Base-by-base conservation (phyloP, 768 basidiomycete genomes). In the Tulasnella sp. region DNA sequence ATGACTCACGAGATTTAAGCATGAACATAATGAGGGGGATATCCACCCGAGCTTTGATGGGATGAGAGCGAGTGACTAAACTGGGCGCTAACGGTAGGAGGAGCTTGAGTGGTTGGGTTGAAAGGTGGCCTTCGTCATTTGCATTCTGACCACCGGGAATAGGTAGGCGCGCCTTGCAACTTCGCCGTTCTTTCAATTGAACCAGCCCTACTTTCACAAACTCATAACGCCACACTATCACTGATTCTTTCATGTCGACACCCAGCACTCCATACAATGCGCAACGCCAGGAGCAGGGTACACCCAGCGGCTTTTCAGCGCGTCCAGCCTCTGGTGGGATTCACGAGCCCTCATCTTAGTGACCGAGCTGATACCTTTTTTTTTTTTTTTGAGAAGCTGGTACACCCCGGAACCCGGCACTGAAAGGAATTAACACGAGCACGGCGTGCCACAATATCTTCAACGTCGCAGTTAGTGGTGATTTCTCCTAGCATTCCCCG, bases 1-100 rank as follows among this genome's bases (percentile, higher is more conserved):
- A 11, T 24, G 7, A 68, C 70, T 55, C 51, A 72, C 71, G 56
- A 19, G 67, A 67, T 54, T 71, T 70, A 59, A 70, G 64, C 30
- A 71, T 68, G 59, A 69, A 69, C 68, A 70, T 69, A 56, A 21
- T 43, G 21, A 30, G 10, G 19, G 21, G 48, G 34, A 47, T 51
- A 59, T 50, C 34, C 24, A 4, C 5, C n/a, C 10, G 9, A 24
- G 9, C 34, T 26, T 27, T 8, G 27, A 29, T 21, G n/a, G 17
- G 49, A 34, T 30, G 38, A 42, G 49, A 11, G 13, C 8, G 19
- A 21, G 4, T 7, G 53, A 21, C 26, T 21, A 32, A 24, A 21
- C 23, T 34, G 48, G 27, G 29, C 29, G 48, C 30, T 24, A 13
- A 43, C 15, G 23, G 5, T n/a, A 43, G 41, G 11, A 43, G 11